Percentiles rank a stretch among this genome's conserved stretches.
Evolutionary conservation across 352 stramenopile species (phyloP).

Genomic region (Lagenidium giganteum): DNA sequence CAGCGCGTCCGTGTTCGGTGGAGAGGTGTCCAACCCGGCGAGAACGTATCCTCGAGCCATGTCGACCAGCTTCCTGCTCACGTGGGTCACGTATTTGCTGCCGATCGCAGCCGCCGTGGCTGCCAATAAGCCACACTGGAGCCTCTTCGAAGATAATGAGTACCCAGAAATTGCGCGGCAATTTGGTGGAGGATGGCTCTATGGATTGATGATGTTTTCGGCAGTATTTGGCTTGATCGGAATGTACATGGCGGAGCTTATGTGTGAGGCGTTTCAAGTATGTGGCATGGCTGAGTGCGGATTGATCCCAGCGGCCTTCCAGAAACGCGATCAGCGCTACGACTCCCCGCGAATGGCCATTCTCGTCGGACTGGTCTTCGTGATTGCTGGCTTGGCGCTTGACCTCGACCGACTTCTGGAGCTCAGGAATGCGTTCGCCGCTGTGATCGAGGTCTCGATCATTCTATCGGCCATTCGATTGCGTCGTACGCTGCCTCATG

Average conservation of each 20-base stretch:
- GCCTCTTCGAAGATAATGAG: conserved; percentile 70
- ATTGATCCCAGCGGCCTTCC: conserved; percentile 72
- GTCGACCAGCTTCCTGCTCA: conserved; percentile 51
- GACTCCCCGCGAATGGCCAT: too few relatives aligned
- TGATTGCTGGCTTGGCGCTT: conserved; percentile 2
- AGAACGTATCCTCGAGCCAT: conserved; percentile 52
- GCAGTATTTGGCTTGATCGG: conserved; percentile 71
- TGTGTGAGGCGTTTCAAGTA: conserved; percentile 74
- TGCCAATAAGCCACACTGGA: conserved; percentile 26
- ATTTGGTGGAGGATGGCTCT: conserved; percentile 63
- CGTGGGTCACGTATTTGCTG: conserved; percentile 60
- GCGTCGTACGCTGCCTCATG: conserved; percentile 35
- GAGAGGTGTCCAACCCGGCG: conserved; percentile 68
- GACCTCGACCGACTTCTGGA: too few relatives aligned
- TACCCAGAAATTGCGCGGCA: conserved; percentile 69
- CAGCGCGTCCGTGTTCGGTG: conserved; percentile 72
- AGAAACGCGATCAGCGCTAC: conserved; percentile 28
- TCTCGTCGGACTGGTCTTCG: background rate
- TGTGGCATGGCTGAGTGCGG: conserved; percentile 47
- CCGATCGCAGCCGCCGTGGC: conserved; percentile 65
- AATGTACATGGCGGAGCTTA: conserved; percentile 84
- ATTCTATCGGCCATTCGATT: conserved; percentile 54
- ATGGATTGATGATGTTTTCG: conserved; percentile 63
- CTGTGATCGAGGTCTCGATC: too few relatives aligned
- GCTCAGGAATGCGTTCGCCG: too few relatives aligned